Evolutionary conservation across 768 basidiomycete species (phyloP).

Genomic region (Leccinellum albellum): DNA sequence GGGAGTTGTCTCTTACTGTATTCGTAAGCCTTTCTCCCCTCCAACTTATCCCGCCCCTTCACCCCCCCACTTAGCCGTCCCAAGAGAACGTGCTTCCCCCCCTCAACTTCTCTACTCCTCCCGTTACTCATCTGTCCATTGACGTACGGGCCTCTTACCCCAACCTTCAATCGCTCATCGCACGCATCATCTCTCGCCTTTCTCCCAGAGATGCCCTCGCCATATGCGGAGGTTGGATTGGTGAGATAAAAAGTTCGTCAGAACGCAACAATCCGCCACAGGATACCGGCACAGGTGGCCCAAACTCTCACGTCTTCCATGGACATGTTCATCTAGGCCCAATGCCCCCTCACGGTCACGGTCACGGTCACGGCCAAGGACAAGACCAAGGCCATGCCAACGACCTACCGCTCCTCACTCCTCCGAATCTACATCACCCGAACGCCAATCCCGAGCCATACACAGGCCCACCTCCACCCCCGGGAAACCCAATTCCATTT

Average conservation of each 20-base stretch:
- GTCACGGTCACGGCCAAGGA: not conserved
- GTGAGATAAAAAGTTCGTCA: slow-evolving; percentile 28
- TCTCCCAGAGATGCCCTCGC: slow-evolving; percentile 30
- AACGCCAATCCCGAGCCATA: slow-evolving; percentile 2
- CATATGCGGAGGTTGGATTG: slow-evolving; percentile 30
- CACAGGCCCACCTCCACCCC: not conserved
- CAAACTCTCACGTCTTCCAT: slow-evolving; percentile 4
- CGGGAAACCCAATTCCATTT: not conserved
- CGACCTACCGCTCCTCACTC: slow-evolving; percentile 17
- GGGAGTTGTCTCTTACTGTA: slow-evolving; percentile 58
- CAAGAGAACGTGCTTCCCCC: slow-evolving; percentile 8
- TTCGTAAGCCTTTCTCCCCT: slow-evolving; percentile 41
- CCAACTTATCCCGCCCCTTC: not conserved
- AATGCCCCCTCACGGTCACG: not conserved
- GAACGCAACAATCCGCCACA: slow-evolving; percentile 11
- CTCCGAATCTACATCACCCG: not conserved
- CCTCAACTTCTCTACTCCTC: slow-evolving; percentile 29
- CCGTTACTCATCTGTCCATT: slow-evolving; percentile 50
- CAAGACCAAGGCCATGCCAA: slow-evolving; percentile 3
- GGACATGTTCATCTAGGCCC: slow-evolving; percentile 7
- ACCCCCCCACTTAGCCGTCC: slow-evolving; percentile 7
- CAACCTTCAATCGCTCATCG: slow-evolving; percentile 13
- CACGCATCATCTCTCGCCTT: slow-evolving; percentile 21
- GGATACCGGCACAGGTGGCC: not conserved
- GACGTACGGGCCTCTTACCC: slow-evolving; percentile 40